Evolutionary conservation across 2,329 filamentous ascomycete species (phyloP).

Genomic region (Aspergillus felis): DNA sequence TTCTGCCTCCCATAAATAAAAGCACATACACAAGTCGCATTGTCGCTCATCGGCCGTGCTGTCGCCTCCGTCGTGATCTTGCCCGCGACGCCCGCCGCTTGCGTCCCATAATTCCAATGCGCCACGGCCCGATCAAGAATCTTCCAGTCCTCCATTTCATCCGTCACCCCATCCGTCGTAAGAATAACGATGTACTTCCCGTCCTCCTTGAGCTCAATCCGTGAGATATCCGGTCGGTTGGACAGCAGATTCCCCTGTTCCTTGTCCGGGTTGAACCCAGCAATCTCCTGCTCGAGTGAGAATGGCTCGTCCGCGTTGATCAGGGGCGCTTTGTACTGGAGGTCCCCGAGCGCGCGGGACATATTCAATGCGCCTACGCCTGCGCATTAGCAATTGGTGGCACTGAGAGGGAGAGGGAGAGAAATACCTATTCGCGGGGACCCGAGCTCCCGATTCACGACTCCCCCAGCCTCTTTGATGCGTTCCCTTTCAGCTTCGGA

Average conservation of each 20-base stretch:
- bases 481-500: background rate
- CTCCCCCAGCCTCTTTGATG: conserved; percentile 6
- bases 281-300: background rate
- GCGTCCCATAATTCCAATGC: background rate
- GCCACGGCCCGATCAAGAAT: background rate
- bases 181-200: conserved; percentile 3
- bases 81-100: background rate
- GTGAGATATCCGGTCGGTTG: background rate
- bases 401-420: background rate
- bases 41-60: conserved; percentile 1
- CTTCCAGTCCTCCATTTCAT: background rate
- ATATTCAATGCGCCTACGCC: conserved; percentile 7
- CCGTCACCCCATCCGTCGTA: conserved; percentile 10
- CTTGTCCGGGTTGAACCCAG: background rate
- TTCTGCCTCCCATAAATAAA: conserved; percentile 1
- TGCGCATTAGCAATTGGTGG: background rate
- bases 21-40: conserved; percentile 7
- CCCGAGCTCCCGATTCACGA: background rate
- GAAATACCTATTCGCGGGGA: conserved; percentile 3
- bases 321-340: conserved; percentile 8
- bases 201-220: background rate
- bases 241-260: conserved; percentile 2
- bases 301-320: background rate
- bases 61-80: conserved; percentile 2
- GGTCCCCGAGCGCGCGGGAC: conserved; percentile 10